phyloP scores from a whole-genome alignment of 345 rosid genomes.

The Eutrema yunnanense region DNA sequence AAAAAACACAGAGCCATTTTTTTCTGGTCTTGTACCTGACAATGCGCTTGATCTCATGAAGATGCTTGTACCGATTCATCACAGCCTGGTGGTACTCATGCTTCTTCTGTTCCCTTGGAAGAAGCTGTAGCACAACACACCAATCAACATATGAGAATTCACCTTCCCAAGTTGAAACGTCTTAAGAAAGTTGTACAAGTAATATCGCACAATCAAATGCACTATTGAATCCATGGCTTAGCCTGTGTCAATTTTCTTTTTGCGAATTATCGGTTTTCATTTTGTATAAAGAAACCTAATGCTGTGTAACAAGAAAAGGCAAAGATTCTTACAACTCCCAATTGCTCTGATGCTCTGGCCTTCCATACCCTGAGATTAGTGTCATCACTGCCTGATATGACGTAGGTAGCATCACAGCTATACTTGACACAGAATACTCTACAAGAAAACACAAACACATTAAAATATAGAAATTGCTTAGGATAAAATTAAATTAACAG shows the following conservation, averaged over 20 bases:
- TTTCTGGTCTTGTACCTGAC: conserved; percentile 43
- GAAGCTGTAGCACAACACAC: conserved; percentile 44
- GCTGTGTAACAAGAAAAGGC: background rate
- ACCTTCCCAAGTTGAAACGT: background rate
- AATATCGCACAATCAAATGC: background rate
- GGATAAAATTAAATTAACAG: background rate
- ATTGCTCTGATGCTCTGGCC: conserved; percentile 94
- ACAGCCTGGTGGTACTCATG: conserved; percentile 81
- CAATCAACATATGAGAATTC: background rate
- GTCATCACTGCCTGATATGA: conserved; percentile 95
- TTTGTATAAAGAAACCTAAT: background rate
- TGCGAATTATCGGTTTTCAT: background rate
- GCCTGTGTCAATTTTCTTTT: background rate
- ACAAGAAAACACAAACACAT: background rate
- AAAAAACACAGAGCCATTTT: background rate
- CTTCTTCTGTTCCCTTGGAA: conserved; percentile 80
- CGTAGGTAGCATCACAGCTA: conserved; percentile 88
- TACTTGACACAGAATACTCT: conserved; percentile 95
- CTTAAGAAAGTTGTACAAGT: background rate
- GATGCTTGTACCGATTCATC: conserved; percentile 83
- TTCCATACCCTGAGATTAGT: conserved; percentile 95
- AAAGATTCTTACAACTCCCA: conserved; percentile 80
- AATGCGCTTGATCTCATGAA: conserved; percentile 85
- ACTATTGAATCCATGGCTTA: background rate
- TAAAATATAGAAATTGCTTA: background rate